These are phyloP conservation scores for Chrysoporthe austroafricana DNA, from an alignment of 2,329 filamentous ascomycete species.

Conservation along the genomic window DNA sequence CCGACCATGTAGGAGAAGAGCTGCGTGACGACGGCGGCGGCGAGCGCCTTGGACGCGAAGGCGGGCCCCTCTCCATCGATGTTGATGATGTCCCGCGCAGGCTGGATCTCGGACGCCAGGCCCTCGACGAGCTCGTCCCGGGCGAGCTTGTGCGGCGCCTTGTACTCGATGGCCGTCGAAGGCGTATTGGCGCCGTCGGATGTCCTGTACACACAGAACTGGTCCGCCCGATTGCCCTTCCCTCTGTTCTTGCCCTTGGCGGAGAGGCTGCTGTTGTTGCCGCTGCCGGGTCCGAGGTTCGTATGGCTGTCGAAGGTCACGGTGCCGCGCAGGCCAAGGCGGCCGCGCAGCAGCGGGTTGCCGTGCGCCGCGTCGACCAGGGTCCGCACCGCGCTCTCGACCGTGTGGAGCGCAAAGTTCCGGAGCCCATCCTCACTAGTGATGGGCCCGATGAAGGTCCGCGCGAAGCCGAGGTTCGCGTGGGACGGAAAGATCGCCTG, in stretches of 20 bases:
- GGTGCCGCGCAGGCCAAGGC: not conserved
- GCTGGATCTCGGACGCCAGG: not conserved
- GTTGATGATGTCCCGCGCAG: not conserved
- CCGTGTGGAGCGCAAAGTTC: not conserved
- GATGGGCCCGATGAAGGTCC: not conserved
- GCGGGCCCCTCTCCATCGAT: not conserved
- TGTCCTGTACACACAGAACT: not conserved
- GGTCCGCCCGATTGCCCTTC: not conserved
- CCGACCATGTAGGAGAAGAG: not conserved
- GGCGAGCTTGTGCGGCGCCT: not conserved
- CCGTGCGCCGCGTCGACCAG: not conserved
- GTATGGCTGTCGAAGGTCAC: not conserved
- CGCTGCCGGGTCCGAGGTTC: not conserved
- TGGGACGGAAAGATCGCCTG: not conserved
- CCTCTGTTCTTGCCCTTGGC: not conserved
- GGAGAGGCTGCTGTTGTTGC: not conserved
- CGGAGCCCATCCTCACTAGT: not conserved
- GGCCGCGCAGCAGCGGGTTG: not conserved
- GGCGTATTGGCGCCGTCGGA: not conserved
- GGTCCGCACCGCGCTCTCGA: not conserved
- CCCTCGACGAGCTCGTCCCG: not conserved
- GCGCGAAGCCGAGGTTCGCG: not conserved
- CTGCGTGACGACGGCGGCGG: not conserved
- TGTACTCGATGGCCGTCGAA: not conserved
- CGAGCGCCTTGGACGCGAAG: not conserved